Evolutionary conservation across 2,329 filamentous ascomycete species (phyloP).

Genomic region (Aureobasidium sp.): DNA sequence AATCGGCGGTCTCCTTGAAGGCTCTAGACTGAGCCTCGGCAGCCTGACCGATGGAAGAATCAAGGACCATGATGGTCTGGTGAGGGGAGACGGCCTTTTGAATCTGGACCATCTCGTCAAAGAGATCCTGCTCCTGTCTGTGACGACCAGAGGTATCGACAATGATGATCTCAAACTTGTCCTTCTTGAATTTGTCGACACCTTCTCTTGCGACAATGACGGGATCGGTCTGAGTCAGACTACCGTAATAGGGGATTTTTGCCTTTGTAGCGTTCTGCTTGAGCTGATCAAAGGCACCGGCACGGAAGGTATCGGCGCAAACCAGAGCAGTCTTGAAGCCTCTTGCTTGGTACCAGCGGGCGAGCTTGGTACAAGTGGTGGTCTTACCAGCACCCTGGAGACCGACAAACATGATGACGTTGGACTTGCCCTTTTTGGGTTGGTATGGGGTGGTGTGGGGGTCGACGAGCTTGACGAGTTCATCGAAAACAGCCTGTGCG

Average conservation of each 20-base stretch:
- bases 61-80: slow-evolving; percentile 98
- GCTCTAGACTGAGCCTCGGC: slow-evolving; percentile 95
- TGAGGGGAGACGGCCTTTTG: slow-evolving; percentile 91
- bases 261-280: slow-evolving; percentile 99
- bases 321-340: slow-evolving; percentile 95
- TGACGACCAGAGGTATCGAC: slow-evolving; percentile 98
- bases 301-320: slow-evolving; percentile 98
- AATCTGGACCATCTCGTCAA: slow-evolving; percentile 98
- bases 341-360: slow-evolving; percentile 91
- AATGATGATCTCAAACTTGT: slow-evolving; percentile 98
- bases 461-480: slow-evolving; percentile 95
- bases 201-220: slow-evolving; percentile 94
- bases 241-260: slow-evolving; percentile 99
- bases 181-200: slow-evolving; percentile 99
- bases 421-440: slow-evolving; percentile 94
- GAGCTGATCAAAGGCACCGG: slow-evolving; percentile 97
- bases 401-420: slow-evolving; percentile 99
- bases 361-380: slow-evolving; percentile 97
- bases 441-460: slow-evolving; percentile 97
- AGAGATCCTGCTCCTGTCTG: slow-evolving; percentile 93
- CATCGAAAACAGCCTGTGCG: slow-evolving; percentile 82
- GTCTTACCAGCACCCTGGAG: slow-evolving; percentile 98
- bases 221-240: slow-evolving; percentile 95
- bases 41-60: slow-evolving; percentile 96
- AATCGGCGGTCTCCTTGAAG: slow-evolving; percentile 97